Conservation (phyloP, 31 red algal species). For the Bonnemaisonia californica region DNA sequence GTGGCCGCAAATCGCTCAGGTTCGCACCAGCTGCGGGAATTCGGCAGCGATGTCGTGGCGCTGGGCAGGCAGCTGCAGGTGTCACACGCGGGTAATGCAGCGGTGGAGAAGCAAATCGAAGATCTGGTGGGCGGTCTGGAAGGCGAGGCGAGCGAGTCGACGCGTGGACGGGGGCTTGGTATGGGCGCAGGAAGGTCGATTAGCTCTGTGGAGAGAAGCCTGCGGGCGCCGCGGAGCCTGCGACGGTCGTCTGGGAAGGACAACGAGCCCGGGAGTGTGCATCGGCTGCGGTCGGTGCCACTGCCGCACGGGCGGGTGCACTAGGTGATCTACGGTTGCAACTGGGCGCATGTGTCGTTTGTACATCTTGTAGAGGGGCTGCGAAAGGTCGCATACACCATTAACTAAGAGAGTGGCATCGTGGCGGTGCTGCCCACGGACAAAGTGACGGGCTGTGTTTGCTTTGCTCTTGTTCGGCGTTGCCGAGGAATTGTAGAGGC, state of each 20-base stretch:
- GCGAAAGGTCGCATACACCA: too few species aligned
- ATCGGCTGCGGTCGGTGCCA: constrained; percentile 28
- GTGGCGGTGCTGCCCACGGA: too few species aligned
- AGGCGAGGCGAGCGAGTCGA: constrained; percentile 12
- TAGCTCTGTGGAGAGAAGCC: constrained; percentile 26
- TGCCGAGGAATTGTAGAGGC: too few species aligned
- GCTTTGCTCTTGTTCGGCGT: too few species aligned
- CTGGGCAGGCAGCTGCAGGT: constrained; percentile 28
- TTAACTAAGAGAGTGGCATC: too few species aligned
- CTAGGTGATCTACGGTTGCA: background rate
- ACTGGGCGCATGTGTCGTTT: background rate
- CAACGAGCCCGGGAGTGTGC: background rate
- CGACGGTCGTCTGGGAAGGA: background rate
- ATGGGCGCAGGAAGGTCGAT: constrained; percentile 11
- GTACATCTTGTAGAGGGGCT: background rate
- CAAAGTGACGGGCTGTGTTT: too few species aligned
- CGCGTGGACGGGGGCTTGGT: constrained; percentile 4
- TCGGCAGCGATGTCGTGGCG: constrained; percentile 29
- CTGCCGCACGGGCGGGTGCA: background rate
- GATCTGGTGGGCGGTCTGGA: constrained; percentile 26
- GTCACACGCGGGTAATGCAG: constrained; percentile 39
- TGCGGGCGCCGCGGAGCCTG: constrained; percentile 16
- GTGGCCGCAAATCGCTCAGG: constrained; percentile 54
- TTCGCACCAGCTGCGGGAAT: constrained; percentile 41
- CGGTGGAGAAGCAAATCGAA: constrained; percentile 40